Evolutionary conservation across 1,284 basidiomycete genomes (phyloP), one percentile per base, ranked within the genome.

Genomic region (Sanguinoderma infundibulare): DNA sequence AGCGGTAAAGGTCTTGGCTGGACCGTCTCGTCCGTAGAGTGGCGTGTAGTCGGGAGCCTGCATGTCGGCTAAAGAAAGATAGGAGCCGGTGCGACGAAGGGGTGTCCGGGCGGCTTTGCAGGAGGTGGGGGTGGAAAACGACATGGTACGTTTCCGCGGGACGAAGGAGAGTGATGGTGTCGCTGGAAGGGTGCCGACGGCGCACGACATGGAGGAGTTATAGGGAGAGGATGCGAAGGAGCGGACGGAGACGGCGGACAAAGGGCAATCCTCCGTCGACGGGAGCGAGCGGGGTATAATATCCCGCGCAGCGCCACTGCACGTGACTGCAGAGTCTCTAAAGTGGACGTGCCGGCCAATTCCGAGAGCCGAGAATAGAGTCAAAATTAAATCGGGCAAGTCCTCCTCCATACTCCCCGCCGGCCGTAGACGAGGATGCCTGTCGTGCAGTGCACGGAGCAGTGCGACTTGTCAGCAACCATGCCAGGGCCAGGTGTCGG

Each of bases 71-170:
- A 76, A 63, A 26, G 72, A 75, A 36, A 74, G 66, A 60, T 70
- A 76, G 50, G 74, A 76, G 24, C 68, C 72, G 7, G 73, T 72
- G 54, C 74, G 72, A n/a, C 67, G 69, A 10, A 75, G 70, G 24
- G 68, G 62, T 14, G 71, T 69, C 39, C 73, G 67, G 17, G 72
- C 64, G 46, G 69, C 53, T 62, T 73, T 74, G 60, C 47, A 47
- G 20, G 70, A 65, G 22, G 66, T 60, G 24, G 73, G 71, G 14
- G 66, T 62, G 32, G 73, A 73, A 68, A 74, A 74, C 30, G 74
- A 74, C 73, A 74, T 74, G 44, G 73, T 74, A 56, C 73, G 74
- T 63, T 75, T 75, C 57, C 73, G 72, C 46, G 68, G 65, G 53
- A 65, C 44, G 50, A 61, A 57, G 36, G 54, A 61, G 51, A 57